Evolutionary conservation across 371 early-diverging fungal species (phyloP).

Genomic region (Apophysomyces ossiformis): DNA sequence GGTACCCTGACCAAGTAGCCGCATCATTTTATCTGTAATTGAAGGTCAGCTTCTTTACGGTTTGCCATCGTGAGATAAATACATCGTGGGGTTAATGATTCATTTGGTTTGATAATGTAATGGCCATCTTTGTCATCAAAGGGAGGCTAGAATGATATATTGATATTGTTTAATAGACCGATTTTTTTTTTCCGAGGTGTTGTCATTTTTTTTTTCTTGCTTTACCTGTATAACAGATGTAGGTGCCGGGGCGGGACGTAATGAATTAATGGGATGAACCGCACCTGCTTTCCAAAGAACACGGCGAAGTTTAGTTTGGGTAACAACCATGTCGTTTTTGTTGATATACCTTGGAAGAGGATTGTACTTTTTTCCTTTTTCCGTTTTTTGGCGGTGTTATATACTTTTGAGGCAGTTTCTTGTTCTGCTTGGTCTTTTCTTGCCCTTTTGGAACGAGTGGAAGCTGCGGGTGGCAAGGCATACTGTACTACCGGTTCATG

Average conservation of each 20-base stretch:
- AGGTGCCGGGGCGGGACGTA: constrained; percentile 8
- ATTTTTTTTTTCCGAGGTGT: neutral
- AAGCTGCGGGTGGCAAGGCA: constrained; percentile 14
- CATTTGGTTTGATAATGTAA: constrained; percentile 77
- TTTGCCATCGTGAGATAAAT: constrained; percentile 26
- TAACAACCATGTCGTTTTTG: neutral
- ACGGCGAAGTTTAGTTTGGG: neutral
- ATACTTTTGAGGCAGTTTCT: neutral
- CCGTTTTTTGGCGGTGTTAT: neutral
- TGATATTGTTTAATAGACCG: neutral
- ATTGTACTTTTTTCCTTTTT: neutral
- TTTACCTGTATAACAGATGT: constrained; percentile 14
- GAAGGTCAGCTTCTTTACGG: constrained; percentile 2
- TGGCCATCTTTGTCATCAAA: constrained; percentile 95
- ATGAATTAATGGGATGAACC: constrained; percentile 4
- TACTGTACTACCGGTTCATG: constrained; percentile 9
- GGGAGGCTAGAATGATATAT: constrained; percentile 22
- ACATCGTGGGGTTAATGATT: constrained; percentile 78
- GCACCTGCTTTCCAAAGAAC: neutral
- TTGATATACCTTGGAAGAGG: neutral
- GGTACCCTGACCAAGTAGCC: constrained; percentile 93
- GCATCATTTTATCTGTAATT: constrained; percentile 74
- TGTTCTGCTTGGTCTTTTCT: constrained; percentile 4
- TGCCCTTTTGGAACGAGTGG: constrained; percentile 16
- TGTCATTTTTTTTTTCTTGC: constrained; percentile 5